Evolutionary conservation across 345 rosid genomes (phyloP), one percentile per base, ranked within the genome.

Genomic region (Syzygium grande): DNA sequence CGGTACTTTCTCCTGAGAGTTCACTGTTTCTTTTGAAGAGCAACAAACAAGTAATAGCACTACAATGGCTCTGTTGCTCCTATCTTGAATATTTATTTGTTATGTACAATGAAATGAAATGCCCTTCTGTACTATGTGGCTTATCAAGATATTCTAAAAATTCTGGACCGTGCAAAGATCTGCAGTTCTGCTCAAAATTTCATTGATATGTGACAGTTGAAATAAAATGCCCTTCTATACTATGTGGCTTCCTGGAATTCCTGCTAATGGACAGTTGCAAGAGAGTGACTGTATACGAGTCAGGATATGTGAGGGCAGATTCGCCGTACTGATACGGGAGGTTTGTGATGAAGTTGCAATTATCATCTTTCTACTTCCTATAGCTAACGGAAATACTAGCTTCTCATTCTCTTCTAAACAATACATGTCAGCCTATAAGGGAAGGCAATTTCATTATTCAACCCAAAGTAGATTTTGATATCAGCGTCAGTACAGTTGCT

Each of bases 381-480:
- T 34, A 68, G 59, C 55, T 53, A 51, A 84, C 19, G 8, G 43
- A 84, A 84, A 84, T 53, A n/a, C 61, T 53, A 14, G 17, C n/a
- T 29, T 79, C 58, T 58, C 21, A 27, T 55, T 92, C 89, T 86
- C 77, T 86, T 87, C 52, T 88, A 21, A 52, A 86, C 87, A 85
- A 63, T 85, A 9, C 91, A 29, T 92, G 86, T 84, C 87, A 98
- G 99, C 99, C 99, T 52, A 96, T 98, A 68, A 93, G 98, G 93
- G 99, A 98, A 95, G 99, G 99, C 87, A 94, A 97, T 91, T 97
- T 97, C 94, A 97, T 98, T 91, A 96, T 98, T 92, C 99, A 98
- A 91, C 99, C 99, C 46, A 98, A 98, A 94, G 99, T 98, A 88
- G 99, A 97, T 91, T 98, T 98, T 84, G 99, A 97, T 92, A 98